Evolutionary conservation across 441 rosid species (phyloP).

Genomic region (Rhodomyrtus psidioides): DNA sequence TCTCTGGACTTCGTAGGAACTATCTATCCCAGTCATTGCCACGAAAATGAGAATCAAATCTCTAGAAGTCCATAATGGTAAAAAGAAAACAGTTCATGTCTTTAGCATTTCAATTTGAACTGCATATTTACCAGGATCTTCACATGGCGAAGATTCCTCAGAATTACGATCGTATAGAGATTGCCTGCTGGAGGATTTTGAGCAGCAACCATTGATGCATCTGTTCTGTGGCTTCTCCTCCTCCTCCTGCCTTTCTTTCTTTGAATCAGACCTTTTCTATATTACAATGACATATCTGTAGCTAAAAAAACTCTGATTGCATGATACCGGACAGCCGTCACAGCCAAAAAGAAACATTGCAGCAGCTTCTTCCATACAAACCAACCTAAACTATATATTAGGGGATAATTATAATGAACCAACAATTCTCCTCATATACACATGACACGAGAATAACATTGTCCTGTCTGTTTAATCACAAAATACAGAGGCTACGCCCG

Average conservation of each 20-base stretch:
- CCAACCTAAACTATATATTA: not conserved
- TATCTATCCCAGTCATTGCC: not conserved
- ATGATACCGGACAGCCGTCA: not conserved
- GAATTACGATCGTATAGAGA: not conserved
- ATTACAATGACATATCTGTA: not conserved
- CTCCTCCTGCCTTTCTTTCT: not conserved
- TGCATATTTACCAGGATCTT: not conserved
- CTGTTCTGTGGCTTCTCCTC: not conserved
- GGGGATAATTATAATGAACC: not conserved
- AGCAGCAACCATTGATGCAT: not conserved
- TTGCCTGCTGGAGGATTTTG: not conserved
- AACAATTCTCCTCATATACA: not conserved
- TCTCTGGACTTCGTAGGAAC: not conserved
- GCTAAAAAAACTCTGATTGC: not conserved
- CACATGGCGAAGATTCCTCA: not conserved
- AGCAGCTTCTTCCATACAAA: not conserved
- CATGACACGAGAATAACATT: not conserved
- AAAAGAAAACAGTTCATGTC: not conserved
- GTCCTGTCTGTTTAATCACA: not conserved
- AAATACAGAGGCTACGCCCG: not conserved
- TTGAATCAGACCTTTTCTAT: not conserved
- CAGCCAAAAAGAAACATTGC: not conserved
- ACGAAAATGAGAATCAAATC: not conserved
- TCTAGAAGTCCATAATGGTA: not conserved
- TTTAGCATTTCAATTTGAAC: not conserved